Conservation (phyloP, 2,329 filamentous ascomycete genomes). For the Ploettnerulaceae sp. region DNA sequence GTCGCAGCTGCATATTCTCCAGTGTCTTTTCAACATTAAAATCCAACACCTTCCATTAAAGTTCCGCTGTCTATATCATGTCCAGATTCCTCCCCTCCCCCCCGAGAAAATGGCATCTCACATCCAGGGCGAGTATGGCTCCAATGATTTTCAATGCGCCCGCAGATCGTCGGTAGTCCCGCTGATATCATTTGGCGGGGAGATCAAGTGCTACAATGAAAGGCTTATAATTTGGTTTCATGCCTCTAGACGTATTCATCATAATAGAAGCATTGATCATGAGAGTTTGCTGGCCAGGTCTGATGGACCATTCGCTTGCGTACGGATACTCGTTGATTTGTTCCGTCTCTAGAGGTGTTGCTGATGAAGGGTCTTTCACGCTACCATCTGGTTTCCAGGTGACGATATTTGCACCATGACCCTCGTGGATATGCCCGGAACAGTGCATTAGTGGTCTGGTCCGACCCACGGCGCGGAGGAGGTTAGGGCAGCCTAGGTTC, state of each 20-base stretch:
- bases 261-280: slow-evolving; percentile 55
- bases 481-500: slow-evolving; percentile 41
- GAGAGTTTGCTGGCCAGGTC: slow-evolving; percentile 44
- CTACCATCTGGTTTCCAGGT: slow-evolving; percentile 40
- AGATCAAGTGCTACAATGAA: too few species aligned
- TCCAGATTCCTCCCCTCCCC: too few species aligned
- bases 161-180: too few species aligned
- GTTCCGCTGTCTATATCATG: too few species aligned
- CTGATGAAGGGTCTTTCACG: slow-evolving; percentile 16
- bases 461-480: slow-evolving; percentile 43
- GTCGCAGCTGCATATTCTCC: too few species aligned
- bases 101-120: too few species aligned
- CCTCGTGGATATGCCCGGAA: slow-evolving; percentile 57
- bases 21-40: too few species aligned
- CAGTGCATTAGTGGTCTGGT: slow-evolving; percentile 47
- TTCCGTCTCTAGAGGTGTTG: slow-evolving; percentile 15
- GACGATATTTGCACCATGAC: slow-evolving; percentile 51
- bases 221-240: slow-evolving; percentile 22
- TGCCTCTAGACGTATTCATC: slow-evolving; percentile 26
- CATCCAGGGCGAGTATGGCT: too few species aligned
- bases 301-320: slow-evolving; percentile 30
- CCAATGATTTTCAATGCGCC: too few species aligned
- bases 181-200: too few species aligned
- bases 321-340: slow-evolving; percentile 39
- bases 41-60: too few species aligned